Evolutionary conservation across 1,139 yeast genomes (phyloP).

Genomic region (Geotrichum macrosporum): DNA sequence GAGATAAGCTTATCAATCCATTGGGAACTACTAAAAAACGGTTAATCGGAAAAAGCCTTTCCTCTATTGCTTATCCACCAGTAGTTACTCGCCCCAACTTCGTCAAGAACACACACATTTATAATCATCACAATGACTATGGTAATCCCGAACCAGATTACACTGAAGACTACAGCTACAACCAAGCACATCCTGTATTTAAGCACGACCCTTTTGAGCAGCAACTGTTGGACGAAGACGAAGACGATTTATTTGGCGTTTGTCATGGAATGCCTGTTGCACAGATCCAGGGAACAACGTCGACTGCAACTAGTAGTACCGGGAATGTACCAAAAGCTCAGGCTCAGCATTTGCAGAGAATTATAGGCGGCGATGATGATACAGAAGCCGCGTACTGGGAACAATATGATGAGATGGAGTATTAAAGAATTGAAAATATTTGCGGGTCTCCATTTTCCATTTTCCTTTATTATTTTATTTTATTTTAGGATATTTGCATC

Average conservation of each 20-base stretch:
- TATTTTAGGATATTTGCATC: neutral
- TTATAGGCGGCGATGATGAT: slow-evolving; percentile 20
- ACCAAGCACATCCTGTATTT: slow-evolving; percentile 17
- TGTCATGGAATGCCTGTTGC: slow-evolving; percentile 19
- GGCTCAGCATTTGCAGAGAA: slow-evolving; percentile 14
- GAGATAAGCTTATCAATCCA: neutral
- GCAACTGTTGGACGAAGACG: too few relatives aligned
- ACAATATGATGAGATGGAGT: slow-evolving; percentile 18
- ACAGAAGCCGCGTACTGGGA: slow-evolving; percentile 21
- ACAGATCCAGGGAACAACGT: neutral
- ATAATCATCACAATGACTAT: slow-evolving; percentile 15
- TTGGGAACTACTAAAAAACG: neutral
- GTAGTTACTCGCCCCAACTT: neutral
- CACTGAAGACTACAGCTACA: slow-evolving; percentile 20
- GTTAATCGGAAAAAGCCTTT: slow-evolving; percentile 7
- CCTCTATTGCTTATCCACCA: neutral
- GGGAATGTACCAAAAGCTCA: neutral
- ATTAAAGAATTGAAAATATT: neutral
- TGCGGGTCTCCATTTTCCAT: neutral
- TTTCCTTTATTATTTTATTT: neutral
- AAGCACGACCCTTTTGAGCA: slow-evolving; percentile 13
- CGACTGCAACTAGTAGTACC: neutral
- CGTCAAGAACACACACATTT: slow-evolving; percentile 7
- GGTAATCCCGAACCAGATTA: slow-evolving; percentile 16
- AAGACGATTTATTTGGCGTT: slow-evolving; percentile 21